Percentiles rank a stretch among this genome's conserved stretches.
Evolutionary conservation across 768 basidiomycete species (phyloP).

Genomic region (Agrocybe pediades): DNA sequence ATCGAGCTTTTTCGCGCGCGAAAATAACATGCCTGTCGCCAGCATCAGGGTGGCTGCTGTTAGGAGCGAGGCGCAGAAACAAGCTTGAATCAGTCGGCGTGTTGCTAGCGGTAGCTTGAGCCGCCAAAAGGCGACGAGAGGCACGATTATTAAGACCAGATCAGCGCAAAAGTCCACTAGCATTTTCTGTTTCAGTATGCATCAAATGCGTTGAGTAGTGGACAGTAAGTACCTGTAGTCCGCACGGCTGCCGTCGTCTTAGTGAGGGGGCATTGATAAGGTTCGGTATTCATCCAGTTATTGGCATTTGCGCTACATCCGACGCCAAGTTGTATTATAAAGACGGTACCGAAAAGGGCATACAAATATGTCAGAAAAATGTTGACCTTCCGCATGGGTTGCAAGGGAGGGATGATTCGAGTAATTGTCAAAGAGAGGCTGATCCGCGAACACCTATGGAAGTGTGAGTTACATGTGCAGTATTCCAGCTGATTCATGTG

Average conservation of each 20-base stretch:
- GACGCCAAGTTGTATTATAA: background rate
- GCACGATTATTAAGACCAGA: constrained; percentile 12
- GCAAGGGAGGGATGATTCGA: constrained; percentile 10
- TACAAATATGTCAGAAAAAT: constrained; percentile 10
- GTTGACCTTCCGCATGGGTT: constrained; percentile 4
- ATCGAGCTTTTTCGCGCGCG: constrained; percentile 2
- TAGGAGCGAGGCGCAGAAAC: constrained; percentile 20
- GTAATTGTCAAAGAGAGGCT: constrained; percentile 17
- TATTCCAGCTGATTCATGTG: too few relatives aligned
- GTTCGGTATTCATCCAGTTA: constrained; percentile 4
- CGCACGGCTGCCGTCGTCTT: constrained; percentile 4
- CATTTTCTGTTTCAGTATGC: background rate
- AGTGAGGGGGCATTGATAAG: constrained; percentile 11
- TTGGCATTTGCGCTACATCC: background rate
- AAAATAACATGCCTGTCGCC: constrained; percentile 1
- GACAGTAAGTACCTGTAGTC: background rate
- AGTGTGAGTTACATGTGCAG: background rate
- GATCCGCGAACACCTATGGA: constrained; percentile 10
- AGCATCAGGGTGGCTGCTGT: constrained; percentile 3
- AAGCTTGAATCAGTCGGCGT: constrained; percentile 16
- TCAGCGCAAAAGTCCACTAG: constrained; percentile 20
- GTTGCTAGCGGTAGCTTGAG: constrained; percentile 10
- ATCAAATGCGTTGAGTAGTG: background rate
- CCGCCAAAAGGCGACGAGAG: constrained; percentile 17
- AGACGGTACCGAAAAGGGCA: constrained; percentile 3